Evolutionary conservation across 768 basidiomycete genomes (phyloP), one percentile per base, ranked within the genome.

Genomic region (Hericium rajendrae): DNA sequence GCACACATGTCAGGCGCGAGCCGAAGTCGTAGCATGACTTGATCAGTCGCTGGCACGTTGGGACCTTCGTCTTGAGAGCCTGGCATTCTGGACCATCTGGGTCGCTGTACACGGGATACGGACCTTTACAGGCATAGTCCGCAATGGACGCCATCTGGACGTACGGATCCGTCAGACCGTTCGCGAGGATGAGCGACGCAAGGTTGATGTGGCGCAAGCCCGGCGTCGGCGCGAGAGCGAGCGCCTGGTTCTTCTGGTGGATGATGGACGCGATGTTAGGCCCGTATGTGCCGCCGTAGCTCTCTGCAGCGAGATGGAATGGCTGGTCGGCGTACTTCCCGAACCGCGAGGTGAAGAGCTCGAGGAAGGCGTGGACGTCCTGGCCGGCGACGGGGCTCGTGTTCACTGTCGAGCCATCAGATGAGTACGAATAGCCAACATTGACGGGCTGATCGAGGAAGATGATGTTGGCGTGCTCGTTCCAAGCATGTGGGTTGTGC

Each of bases 181-280:
- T 97, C 5, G 86, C 95, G 53, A 97, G 80, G 60, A 97, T 77
- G 51, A 98, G 71, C 0, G 88, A 91, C 37, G 79, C 83, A 37
- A 95, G 78, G 72, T 94, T 92, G 71, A 97, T 84, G 61, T 78
- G 76, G 63, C 81, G 75, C 48, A 91, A 69, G 18, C 72, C 69
- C 0, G 80, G 76, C 6, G 67, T 69, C 46, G 78, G 72, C 4
- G 69, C 67, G 24, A 77, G 61, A 13, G 76, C 68, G n/a, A 82
- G 72, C 54, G 77, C 76, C 69, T 83, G 77, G 71, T 94, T 95
- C 71, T 85, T 78, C 61, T 84, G 77, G 78, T 88, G 75, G 62
- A 97, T 93, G 53, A 85, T 78, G 57, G 76, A 86, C 20, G 89
- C 94, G 60, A 95, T 88, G 70, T 92, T 84, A n/a, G 94, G 94